These are phyloP conservation scores for Scutellaria barbata DNA, from an alignment of 257 asterid genomes.

Conservation along the genomic window DNA sequence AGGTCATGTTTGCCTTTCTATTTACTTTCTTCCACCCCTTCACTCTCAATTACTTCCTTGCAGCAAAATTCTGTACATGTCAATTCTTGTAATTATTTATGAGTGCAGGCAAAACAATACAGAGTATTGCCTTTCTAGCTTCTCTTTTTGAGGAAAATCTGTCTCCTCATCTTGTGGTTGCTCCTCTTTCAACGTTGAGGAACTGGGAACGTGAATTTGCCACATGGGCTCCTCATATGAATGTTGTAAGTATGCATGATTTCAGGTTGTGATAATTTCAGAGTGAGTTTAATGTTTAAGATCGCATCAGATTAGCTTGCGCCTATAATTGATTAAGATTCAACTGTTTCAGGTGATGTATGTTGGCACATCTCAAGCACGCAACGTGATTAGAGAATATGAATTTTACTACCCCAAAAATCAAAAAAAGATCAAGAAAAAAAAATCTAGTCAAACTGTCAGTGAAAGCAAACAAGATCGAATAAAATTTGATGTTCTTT, in stretches of 20 bases:
- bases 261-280: constrained; percentile 26
- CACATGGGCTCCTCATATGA: constrained; percentile 99
- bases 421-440: constrained; percentile 83
- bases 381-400: constrained; percentile 75
- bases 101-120: constrained; percentile 92
- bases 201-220: constrained; percentile 99
- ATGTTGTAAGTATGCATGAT: constrained; percentile 77
- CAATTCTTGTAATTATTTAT: constrained; percentile 33
- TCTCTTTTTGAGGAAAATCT: constrained; percentile 83
- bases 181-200: constrained; percentile 97
- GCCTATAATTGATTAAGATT: constrained; percentile 37
- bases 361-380: constrained; percentile 85
- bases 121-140: constrained; percentile 96
- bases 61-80: constrained; percentile 17
- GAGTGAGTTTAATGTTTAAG: constrained; percentile 24
- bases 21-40: constrained; percentile 3
- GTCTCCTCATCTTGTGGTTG: constrained; percentile 91
- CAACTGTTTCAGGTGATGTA: constrained; percentile 85
- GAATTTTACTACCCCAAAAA: constrained; percentile 89
- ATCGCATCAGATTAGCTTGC: constrained; percentile 24
- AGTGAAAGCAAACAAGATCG: constrained; percentile 89
- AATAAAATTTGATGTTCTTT: constrained; percentile 95
- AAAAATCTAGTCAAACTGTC: constrained; percentile 71
- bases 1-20: constrained; percentile 40
- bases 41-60: constrained; percentile 28